These are phyloP conservation scores for Nannochloris sp. DNA, from an alignment of 139 green algal species.

Conservation along the genomic window DNA sequence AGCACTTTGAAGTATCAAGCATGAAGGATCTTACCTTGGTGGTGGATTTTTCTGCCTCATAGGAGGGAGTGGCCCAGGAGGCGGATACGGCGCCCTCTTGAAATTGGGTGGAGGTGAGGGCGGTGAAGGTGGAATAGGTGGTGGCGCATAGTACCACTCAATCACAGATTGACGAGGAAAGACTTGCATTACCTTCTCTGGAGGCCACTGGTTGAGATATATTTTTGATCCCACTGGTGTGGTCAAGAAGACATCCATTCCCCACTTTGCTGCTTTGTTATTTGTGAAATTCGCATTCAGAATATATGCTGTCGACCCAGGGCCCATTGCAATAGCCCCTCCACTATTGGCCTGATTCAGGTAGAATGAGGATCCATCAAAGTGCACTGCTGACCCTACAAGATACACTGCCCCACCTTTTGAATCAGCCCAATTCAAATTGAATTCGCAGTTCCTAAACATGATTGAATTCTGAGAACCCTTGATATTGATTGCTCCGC, in stretches of 20 bases:
- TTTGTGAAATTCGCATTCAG: constrained; percentile 24
- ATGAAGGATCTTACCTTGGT: constrained; percentile 7
- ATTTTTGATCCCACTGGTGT: constrained; percentile 11
- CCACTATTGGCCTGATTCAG: constrained; percentile 20
- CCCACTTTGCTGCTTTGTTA: constrained; percentile 23
- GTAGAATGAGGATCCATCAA: constrained; percentile 15
- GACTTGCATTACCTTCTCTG: constrained; percentile 12
- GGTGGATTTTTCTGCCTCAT: constrained; percentile 6
- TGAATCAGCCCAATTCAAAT: constrained; percentile 23
- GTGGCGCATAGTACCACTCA: constrained; percentile 14
- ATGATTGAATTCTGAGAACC: constrained; percentile 10
- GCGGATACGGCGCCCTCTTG: constrained; percentile 20
- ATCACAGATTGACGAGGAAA: constrained; percentile 16
- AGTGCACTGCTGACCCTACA: constrained; percentile 14
- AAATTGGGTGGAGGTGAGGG: constrained; percentile 15
- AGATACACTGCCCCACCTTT: constrained; percentile 19
- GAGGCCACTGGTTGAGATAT: constrained; percentile 22
- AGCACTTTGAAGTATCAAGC: constrained; percentile 1
- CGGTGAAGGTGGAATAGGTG: constrained; percentile 11
- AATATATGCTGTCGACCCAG: constrained; percentile 19
- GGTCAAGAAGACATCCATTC: constrained; percentile 24
- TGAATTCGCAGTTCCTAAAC: constrained; percentile 26
- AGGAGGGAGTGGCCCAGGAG: constrained; percentile 14
- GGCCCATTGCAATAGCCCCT: constrained; percentile 25
- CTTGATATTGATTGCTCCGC: constrained; percentile 21